A percentile compares a stretch with the other conserved stretches of the same genome.
Evolutionary conservation across 495 filamentous ascomycete genomes (phyloP).

Genomic region (Lophiotrema nucula): DNA sequence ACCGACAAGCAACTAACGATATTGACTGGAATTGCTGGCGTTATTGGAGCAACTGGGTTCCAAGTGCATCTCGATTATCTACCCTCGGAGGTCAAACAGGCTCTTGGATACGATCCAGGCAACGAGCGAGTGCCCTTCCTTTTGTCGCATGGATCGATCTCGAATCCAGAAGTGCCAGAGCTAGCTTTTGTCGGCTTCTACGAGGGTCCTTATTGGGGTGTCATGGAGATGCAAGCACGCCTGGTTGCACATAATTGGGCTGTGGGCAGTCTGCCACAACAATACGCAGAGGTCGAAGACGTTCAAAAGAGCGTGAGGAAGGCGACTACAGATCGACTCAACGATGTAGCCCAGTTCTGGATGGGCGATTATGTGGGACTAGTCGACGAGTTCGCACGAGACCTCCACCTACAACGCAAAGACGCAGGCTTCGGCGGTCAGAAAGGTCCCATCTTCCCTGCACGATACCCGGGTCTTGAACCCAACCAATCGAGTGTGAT

Average conservation of each 20-base stretch:
- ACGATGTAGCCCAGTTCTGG: slow-evolving; percentile 63
- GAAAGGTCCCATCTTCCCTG: slow-evolving; percentile 17
- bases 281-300: not conserved
- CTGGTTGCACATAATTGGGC: slow-evolving; percentile 54
- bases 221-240: slow-evolving; percentile 83
- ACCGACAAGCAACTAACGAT: slow-evolving; percentile 15
- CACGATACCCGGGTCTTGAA: slow-evolving; percentile 13
- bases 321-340: not conserved
- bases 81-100: slow-evolving; percentile 52
- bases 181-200: slow-evolving; percentile 86
- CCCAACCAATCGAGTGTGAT: slow-evolving; percentile 22
- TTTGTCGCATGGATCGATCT: slow-evolving; percentile 63
- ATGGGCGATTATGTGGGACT: slow-evolving; percentile 79
- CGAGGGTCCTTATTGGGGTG: slow-evolving; percentile 80
- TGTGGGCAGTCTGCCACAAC: not conserved
- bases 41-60: slow-evolving; percentile 79
- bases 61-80: slow-evolving; percentile 62
- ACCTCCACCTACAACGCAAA: slow-evolving; percentile 49
- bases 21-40: slow-evolving; percentile 58
- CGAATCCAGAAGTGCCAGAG: slow-evolving; percentile 58
- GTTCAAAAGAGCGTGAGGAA: not conserved
- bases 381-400: slow-evolving; percentile 66
- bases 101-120: slow-evolving; percentile 53
- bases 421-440: slow-evolving; percentile 4
- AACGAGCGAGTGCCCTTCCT: slow-evolving; percentile 65